Conservation (phyloP, 345 rosid species). For the Atalantia buxifolia region DNA sequence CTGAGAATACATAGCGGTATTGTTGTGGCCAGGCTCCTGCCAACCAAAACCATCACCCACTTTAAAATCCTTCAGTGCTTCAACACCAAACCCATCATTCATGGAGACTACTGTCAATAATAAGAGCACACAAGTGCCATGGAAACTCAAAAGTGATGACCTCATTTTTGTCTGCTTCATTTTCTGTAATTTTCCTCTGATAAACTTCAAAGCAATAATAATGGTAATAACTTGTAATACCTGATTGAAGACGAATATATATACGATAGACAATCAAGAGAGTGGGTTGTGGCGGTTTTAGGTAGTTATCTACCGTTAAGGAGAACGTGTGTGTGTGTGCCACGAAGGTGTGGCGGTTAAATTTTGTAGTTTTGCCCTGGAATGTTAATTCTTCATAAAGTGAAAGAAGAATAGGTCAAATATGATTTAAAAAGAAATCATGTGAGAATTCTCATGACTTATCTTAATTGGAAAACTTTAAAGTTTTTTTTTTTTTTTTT, state of each 20-base stretch:
- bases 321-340: neutral
- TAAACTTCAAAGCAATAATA: too few relatives aligned
- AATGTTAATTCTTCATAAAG: neutral
- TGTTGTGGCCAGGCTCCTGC: constrained; percentile 49
- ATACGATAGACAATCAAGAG: neutral
- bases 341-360: neutral
- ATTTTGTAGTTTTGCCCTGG: neutral
- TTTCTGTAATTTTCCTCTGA: neutral
- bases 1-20: constrained; percentile 38
- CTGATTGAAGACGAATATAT: neutral
- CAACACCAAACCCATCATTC: constrained; percentile 14
- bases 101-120: constrained; percentile 8
- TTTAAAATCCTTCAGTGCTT: constrained; percentile 41
- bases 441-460: neutral
- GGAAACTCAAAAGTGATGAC: neutral
- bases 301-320: constrained; percentile 10
- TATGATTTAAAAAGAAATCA: neutral
- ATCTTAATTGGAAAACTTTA: too few relatives aligned
- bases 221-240: too few relatives aligned
- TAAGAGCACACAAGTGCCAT: constrained; percentile 3
- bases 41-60: constrained; percentile 69
- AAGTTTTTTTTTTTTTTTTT: too few relatives aligned
- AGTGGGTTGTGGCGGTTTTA: constrained; percentile 13
- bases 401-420: neutral
- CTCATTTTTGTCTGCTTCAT: constrained; percentile 12